Conservation (phyloP, 1,284 basidiomycete genomes). For the Moesziomyces globuligerus region DNA sequence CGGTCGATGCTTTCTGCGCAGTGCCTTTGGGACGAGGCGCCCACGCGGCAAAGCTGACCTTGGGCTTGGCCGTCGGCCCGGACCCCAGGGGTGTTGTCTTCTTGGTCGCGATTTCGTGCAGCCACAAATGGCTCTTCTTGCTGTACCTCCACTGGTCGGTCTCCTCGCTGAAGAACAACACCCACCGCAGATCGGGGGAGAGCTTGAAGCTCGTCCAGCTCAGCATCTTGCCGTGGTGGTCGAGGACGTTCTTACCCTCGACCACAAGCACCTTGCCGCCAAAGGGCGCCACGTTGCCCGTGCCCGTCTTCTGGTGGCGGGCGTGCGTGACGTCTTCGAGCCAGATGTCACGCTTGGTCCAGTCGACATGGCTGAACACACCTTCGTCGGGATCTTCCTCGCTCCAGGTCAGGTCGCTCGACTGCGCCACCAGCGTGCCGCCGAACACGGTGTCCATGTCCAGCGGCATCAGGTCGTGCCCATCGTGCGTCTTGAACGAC, state of each 20-base stretch:
- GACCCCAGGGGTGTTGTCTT: conserved; percentile 73
- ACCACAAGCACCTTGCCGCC: conserved; percentile 53
- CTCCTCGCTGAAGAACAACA: conserved; percentile 51
- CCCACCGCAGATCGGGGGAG: conserved; percentile 51
- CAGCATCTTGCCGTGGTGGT: conserved; percentile 37
- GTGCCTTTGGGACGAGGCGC: conserved; percentile 17
- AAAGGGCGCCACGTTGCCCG: conserved; percentile 48
- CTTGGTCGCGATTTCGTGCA: conserved; percentile 76
- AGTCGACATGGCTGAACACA: conserved; percentile 58
- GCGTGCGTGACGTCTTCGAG: conserved; percentile 61
- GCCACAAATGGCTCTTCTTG: conserved; percentile 85
- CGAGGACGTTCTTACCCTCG: conserved; percentile 48
- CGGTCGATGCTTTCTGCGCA: neutral
- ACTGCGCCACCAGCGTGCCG: conserved; percentile 43
- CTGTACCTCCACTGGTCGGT: conserved; percentile 89
- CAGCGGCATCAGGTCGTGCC: conserved; percentile 39
- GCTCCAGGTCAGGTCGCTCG: conserved; percentile 37
- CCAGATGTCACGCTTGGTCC: conserved; percentile 46
- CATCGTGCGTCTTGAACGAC: conserved; percentile 21
- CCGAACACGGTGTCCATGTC: conserved; percentile 54
- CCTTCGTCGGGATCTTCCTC: conserved; percentile 58
- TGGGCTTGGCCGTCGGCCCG: conserved; percentile 17
- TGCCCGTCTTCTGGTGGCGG: conserved; percentile 41
- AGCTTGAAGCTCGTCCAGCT: conserved; percentile 49
- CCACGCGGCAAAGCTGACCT: conserved; percentile 41